phyloP scores from a whole-genome alignment of 192 early-diverging fungal genomes.

The Endogone sp. region DNA sequence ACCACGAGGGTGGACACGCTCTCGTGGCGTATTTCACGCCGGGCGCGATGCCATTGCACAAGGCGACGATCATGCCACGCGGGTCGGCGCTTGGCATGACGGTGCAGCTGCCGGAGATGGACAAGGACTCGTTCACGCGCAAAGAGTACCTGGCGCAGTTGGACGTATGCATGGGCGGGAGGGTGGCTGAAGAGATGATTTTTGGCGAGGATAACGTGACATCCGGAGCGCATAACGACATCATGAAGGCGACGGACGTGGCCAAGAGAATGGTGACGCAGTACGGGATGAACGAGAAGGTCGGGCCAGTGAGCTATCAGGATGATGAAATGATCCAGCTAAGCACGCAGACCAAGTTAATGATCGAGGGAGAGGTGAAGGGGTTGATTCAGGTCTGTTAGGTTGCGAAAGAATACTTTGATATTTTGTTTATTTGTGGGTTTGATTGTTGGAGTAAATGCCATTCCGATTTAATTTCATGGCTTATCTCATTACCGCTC shows the following conservation, averaged over 20 bases:
- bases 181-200: conserved; percentile 96
- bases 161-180: conserved; percentile 98
- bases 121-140: conserved; percentile 74
- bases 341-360: conserved; percentile 68
- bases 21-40: conserved; percentile 93
- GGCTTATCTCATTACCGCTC: too few relatives aligned
- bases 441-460: neutral
- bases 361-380: conserved; percentile 88
- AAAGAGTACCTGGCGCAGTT: conserved; percentile 84
- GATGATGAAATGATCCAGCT: conserved; percentile 72
- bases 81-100: conserved; percentile 85
- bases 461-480: too few relatives aligned
- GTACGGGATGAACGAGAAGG: conserved; percentile 94
- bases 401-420: too few relatives aligned
- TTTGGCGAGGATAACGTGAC: conserved; percentile 93
- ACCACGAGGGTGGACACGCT: conserved; percentile 98
- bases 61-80: conserved; percentile 98
- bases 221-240: conserved; percentile 89
- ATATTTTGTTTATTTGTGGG: conserved; percentile 1
- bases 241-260: conserved; percentile 83
- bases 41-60: conserved; percentile 94
- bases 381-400: conserved; percentile 55
- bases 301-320: conserved; percentile 77
- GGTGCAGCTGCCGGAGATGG: conserved; percentile 91
- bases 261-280: conserved; percentile 88